Base-by-base conservation (phyloP, 2,329 filamentous ascomycete genomes). In the Didymella pomorum region DNA sequence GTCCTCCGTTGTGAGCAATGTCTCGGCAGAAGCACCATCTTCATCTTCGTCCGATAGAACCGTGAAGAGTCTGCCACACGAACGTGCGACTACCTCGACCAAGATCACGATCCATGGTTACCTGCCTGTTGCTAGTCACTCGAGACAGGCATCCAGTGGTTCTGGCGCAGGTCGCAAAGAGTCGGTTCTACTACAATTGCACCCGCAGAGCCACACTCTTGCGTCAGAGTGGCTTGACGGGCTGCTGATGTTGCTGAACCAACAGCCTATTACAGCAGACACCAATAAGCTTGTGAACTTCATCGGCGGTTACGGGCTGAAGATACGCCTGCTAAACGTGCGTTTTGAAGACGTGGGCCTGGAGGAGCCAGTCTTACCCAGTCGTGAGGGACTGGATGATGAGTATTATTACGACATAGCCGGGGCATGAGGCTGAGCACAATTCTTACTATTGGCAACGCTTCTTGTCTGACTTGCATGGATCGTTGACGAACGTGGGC, bases 151-250 rank as follows among this genome's bases (percentile, higher is more conserved):
- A 7, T 75, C 71, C 25, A 68, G 71, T 45, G 75, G 66, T 29
- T 72, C 73, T 23, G 68, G 68, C 28, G 52, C 63, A 29, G 72
- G 66, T 60, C 74, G 70, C 63, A 84, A 85, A 65, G 95, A 98
- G 76, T 82, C 87, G 49, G 84, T 91, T 1, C 84, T 98, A 21
- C 82, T 99, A 52, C 91, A 89, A n/a, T 83, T 99, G 51, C 88
- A 92, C 75, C 93, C 94, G 6, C 81, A 87, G 58, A 91, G 87
- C 58, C 90, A 95, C 73, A 91, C 87, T 64, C 81, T 95, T 46
- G 95, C 95, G 10, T 96, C 93, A 0, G 95, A 99, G 78, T 99
- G 95, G 95, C 84, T 99, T 5, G 95, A 99, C 75, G 95, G 95
- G 1, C 80, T 99, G 64, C 83, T 98, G 56, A 96, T 99, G 93